These are phyloP conservation scores for Coemansia sp. DNA, from an alignment of 192 early-diverging fungal genomes.

Conservation along the genomic window DNA sequence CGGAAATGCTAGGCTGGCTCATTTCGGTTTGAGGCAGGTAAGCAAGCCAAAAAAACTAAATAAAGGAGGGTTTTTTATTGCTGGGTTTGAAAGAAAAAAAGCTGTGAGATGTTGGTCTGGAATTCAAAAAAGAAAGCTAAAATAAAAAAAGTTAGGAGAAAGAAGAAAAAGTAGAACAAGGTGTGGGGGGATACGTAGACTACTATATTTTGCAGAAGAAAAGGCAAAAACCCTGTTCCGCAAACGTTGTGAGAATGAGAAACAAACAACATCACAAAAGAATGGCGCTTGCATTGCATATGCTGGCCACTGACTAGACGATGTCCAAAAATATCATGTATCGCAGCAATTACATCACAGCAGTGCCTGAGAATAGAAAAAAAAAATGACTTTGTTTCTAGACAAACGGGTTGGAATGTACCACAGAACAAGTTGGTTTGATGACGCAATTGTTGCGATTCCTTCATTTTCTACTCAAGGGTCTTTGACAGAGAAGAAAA, in stretches of 20 bases:
- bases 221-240: neutral
- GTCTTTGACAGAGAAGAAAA: too few relatives aligned
- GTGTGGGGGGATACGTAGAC: neutral
- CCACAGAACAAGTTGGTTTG: too few relatives aligned
- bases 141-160: neutral
- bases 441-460: too few relatives aligned
- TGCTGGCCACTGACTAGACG: too few relatives aligned
- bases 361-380: too few relatives aligned
- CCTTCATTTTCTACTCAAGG: too few relatives aligned
- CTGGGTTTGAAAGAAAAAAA: neutral
- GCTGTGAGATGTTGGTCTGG: neutral
- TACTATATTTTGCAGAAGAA: neutral
- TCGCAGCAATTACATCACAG: too few relatives aligned
- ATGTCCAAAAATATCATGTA: too few relatives aligned
- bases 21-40: neutral
- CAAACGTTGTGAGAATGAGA: neutral
- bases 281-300: too few relatives aligned
- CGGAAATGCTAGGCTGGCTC: slow-evolving; percentile 7
- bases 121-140: neutral
- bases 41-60: neutral
- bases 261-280: neutral
- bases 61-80: neutral
- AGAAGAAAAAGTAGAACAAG: neutral
- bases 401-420: too few relatives aligned
- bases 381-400: too few relatives aligned